phyloP scores from a whole-genome alignment of 768 basidiomycete genomes.

The Suillus decipiens region DNA sequence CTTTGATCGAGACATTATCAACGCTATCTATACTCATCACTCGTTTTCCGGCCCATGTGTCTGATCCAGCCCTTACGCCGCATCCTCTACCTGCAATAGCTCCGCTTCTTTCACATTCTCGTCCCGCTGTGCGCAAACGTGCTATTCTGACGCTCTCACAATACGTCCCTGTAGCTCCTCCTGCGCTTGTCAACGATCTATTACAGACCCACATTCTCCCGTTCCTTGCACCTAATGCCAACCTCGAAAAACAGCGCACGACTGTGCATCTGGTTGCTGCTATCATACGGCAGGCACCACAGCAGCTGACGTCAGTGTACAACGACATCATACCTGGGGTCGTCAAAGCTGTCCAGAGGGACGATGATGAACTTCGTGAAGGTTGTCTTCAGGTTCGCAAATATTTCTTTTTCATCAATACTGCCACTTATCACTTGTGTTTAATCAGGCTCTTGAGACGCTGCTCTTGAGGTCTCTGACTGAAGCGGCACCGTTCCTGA shows the following conservation, averaged over 20 bases:
- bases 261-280: constrained; percentile 80
- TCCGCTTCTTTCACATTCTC: constrained; percentile 70
- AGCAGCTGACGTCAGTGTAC: constrained; percentile 62
- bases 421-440: constrained; percentile 19
- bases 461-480: constrained; percentile 81
- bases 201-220: constrained; percentile 61
- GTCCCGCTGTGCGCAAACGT: constrained; percentile 90
- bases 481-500: constrained; percentile 76
- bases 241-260: constrained; percentile 71
- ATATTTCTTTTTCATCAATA: constrained; percentile 1
- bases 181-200: constrained; percentile 61
- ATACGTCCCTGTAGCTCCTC: constrained; percentile 73
- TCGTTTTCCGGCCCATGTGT: constrained; percentile 74
- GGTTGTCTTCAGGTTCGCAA: constrained; percentile 67
- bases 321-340: constrained; percentile 69
- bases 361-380: constrained; percentile 86
- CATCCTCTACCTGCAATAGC: constrained; percentile 68
- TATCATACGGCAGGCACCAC: constrained; percentile 72
- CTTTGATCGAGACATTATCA: constrained; percentile 79
- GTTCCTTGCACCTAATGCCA: constrained; percentile 51
- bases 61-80: constrained; percentile 51
- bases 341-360: constrained; percentile 64
- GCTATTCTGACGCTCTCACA: constrained; percentile 86
- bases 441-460: constrained; percentile 75
- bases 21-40: constrained; percentile 88